Conservation (phyloP, 257 asterid species). For the Nyctanthes arbortristis region DNA sequence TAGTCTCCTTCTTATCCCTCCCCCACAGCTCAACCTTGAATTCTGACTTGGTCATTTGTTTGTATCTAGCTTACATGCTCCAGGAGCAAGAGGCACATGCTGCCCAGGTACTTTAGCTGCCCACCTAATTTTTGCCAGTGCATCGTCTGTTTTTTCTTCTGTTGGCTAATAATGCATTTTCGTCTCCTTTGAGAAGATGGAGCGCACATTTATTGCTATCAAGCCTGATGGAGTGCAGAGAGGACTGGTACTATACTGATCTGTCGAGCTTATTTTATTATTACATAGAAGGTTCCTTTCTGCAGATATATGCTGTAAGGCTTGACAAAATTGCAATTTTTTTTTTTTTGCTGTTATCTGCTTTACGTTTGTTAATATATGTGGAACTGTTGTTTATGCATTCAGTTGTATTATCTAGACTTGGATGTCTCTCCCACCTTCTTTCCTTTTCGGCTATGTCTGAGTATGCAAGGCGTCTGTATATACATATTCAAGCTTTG, state of each 20-base stretch:
- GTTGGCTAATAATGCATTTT: constrained; percentile 26
- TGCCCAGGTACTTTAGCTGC: constrained; percentile 59
- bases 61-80: constrained; percentile 72
- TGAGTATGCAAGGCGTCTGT: neutral
- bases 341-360: constrained; percentile 6
- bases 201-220: constrained; percentile 94
- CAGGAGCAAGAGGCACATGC: constrained; percentile 90
- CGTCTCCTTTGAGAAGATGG: constrained; percentile 50
- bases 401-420: neutral
- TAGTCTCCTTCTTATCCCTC: neutral
- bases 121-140: constrained; percentile 13
- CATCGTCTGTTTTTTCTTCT: constrained; percentile 8
- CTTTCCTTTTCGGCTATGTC: neutral
- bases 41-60: constrained; percentile 22
- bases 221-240: constrained; percentile 99
- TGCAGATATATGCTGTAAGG: constrained; percentile 1
- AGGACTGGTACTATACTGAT: constrained; percentile 83
- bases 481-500: constrained; percentile 4
- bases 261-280: constrained; percentile 6
- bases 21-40: neutral
- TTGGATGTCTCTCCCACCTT: neutral
- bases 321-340: constrained; percentile 5
- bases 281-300: constrained; percentile 16
- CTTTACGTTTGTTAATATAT: constrained; percentile 1
- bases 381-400: neutral